Conservation (phyloP, 1,139 yeast genomes). For the Nakaseomyces glabratus region DNA sequence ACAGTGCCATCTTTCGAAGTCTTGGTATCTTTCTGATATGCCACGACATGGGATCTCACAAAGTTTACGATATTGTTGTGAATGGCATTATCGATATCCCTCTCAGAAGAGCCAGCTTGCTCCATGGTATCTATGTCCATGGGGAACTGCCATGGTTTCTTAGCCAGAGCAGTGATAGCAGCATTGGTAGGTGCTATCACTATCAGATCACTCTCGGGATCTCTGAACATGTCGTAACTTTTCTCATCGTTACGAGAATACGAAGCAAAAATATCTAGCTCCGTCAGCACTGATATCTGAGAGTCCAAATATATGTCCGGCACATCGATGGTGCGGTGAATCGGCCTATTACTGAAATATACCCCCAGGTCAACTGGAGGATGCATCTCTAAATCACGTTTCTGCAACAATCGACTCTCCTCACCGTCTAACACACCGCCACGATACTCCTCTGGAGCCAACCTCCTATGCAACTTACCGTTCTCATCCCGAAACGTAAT, state of each 20-base stretch:
- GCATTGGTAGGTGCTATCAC: conserved; percentile 54
- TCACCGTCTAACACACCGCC: not conserved
- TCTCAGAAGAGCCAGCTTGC: conserved; percentile 26
- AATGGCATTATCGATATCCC: conserved; percentile 38
- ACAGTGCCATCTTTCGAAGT: conserved; percentile 9
- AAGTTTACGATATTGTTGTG: conserved; percentile 42
- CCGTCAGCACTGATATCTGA: conserved; percentile 16
- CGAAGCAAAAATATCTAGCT: conserved; percentile 18
- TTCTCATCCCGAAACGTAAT: conserved; percentile 9
- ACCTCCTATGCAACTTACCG: conserved; percentile 11
- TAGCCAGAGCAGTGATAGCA: conserved; percentile 37
- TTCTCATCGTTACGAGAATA: conserved; percentile 20
- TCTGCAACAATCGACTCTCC: not conserved
- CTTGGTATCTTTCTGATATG: conserved; percentile 15
- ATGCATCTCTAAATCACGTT: conserved; percentile 10
- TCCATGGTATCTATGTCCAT: conserved; percentile 31
- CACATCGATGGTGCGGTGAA: conserved; percentile 7
- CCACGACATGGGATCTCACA: conserved; percentile 46
- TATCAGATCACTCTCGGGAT: conserved; percentile 26
- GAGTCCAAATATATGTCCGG: conserved; percentile 15
- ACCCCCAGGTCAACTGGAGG: conserved; percentile 8
- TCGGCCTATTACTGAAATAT: conserved; percentile 7
- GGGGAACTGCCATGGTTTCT: conserved; percentile 71
- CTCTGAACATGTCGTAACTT: conserved; percentile 13
- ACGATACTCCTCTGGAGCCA: conserved; percentile 9